Evolutionary conservation across 2,329 filamentous ascomycete species (phyloP).

Genomic region (Aureobasidium sp.): DNA sequence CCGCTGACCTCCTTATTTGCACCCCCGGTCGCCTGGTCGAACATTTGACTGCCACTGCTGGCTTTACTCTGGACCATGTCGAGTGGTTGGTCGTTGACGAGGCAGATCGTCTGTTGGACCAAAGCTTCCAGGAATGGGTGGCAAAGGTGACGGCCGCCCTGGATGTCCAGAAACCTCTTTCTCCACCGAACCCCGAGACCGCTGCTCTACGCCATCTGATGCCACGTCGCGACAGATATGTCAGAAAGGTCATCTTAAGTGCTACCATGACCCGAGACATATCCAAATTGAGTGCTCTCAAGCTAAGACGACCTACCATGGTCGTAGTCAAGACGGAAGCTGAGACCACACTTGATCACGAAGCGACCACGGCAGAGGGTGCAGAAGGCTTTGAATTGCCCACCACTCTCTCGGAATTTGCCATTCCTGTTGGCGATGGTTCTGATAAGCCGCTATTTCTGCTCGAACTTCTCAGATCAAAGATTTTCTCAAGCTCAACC

Average conservation of each 20-base stretch:
- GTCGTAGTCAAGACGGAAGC: conserved; percentile 58
- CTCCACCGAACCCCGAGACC: conserved; percentile 24
- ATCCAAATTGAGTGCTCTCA: conserved; percentile 67
- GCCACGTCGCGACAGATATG: conserved; percentile 30
- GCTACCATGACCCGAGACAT: conserved; percentile 88
- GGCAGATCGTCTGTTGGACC: conserved; percentile 82
- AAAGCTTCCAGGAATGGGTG: conserved; percentile 91
- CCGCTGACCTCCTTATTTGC: conserved; percentile 81
- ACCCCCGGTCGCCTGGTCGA: conserved; percentile 90
- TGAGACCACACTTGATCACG: conserved; percentile 21
- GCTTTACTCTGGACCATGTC: conserved; percentile 70
- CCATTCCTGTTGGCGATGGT: conserved; percentile 45
- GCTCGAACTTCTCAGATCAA: conserved; percentile 63
- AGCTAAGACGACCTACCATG: conserved; percentile 65
- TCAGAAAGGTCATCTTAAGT: conserved; percentile 80
- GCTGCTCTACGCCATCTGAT: conserved; percentile 23
- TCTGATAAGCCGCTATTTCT: conserved; percentile 68
- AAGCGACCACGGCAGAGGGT: conserved; percentile 21
- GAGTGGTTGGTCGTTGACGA: conserved; percentile 91
- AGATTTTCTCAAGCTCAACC: conserved; percentile 30
- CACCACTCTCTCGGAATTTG: conserved; percentile 39
- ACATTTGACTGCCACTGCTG: conserved; percentile 75
- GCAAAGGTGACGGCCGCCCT: conserved; percentile 56
- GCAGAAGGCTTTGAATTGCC: conserved; percentile 51
- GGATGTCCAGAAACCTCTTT: conserved; percentile 46